phyloP scores from a whole-genome alignment of 371 early-diverging fungal species.

The Rhizomucor miehei region DNA sequence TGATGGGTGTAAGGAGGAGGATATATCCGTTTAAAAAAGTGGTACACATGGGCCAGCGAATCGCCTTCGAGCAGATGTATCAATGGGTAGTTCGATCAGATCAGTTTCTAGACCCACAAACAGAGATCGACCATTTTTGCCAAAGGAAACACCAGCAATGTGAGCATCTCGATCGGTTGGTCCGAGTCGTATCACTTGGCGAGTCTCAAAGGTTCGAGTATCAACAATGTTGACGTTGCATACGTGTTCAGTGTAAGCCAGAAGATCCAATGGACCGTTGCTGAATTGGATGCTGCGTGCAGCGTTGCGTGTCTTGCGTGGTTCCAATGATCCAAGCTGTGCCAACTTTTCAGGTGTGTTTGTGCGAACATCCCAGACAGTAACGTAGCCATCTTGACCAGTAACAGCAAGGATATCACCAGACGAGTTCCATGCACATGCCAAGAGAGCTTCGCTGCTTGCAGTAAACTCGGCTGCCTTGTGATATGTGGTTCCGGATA shows the following conservation, averaged over 20 bases:
- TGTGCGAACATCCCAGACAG: slow-evolving; percentile 61
- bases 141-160: slow-evolving; percentile 30
- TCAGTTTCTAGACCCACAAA: slow-evolving; percentile 27
- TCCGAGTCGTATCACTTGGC: slow-evolving; percentile 56
- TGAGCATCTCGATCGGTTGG: slow-evolving; percentile 29
- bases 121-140: slow-evolving; percentile 18
- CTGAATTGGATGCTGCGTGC: slow-evolving; percentile 23
- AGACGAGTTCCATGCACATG: slow-evolving; percentile 74
- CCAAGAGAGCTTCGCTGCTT: slow-evolving; percentile 6
- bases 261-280: slow-evolving; percentile 23
- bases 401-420: slow-evolving; percentile 72
- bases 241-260: slow-evolving; percentile 53
- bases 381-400: slow-evolving; percentile 74
- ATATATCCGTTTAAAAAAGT: background rate
- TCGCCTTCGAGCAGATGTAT: slow-evolving; percentile 16
- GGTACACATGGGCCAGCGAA: slow-evolving; percentile 6
- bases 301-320: slow-evolving; percentile 18
- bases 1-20: too few species aligned
- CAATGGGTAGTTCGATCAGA: slow-evolving; percentile 20
- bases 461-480: background rate
- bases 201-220: slow-evolving; percentile 71
- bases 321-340: slow-evolving; percentile 19
- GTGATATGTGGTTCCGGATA: too few species aligned
- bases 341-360: slow-evolving; percentile 43
- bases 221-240: slow-evolving; percentile 79